These are phyloP conservation scores for Ustilago tritici DNA, from an alignment of 1,284 basidiomycete species.

Conservation along the genomic window DNA sequence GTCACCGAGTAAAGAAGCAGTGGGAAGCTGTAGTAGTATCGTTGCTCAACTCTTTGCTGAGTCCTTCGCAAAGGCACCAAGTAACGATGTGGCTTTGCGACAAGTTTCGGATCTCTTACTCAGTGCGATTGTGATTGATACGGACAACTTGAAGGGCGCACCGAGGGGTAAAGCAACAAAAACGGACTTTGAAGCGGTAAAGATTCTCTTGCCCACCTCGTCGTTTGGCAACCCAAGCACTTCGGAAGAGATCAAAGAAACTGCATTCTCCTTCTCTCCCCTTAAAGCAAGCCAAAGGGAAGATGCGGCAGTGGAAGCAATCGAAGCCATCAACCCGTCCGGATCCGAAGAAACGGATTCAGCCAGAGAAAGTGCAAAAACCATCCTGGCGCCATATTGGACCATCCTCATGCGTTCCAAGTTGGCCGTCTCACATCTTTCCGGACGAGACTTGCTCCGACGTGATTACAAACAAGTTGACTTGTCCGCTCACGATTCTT, in stretches of 20 bases:
- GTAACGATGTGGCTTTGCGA: slow-evolving; percentile 24
- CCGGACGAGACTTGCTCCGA: slow-evolving; percentile 81
- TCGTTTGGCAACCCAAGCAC: slow-evolving; percentile 46
- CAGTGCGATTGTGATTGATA: slow-evolving; percentile 71
- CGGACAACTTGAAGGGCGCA: slow-evolving; percentile 60
- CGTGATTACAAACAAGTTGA: slow-evolving; percentile 84
- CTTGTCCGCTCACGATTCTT: slow-evolving; percentile 10
- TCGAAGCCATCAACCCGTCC: slow-evolving; percentile 37
- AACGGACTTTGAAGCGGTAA: slow-evolving; percentile 50
- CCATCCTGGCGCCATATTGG: slow-evolving; percentile 71
- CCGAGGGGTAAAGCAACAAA: slow-evolving; percentile 57
- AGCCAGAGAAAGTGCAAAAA: slow-evolving; percentile 36
- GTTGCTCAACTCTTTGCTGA: slow-evolving; percentile 51
- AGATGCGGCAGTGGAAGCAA: slow-evolving; percentile 18
- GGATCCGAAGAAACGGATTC: slow-evolving; percentile 35
- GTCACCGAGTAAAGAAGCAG: slow-evolving; percentile 52
- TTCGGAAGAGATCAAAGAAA: slow-evolving; percentile 21
- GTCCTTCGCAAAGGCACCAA: slow-evolving; percentile 24
- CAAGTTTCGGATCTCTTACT: slow-evolving; percentile 59
- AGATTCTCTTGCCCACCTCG: slow-evolving; percentile 48
- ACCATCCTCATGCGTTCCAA: slow-evolving; percentile 77
- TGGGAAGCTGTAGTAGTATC: slow-evolving; percentile 55
- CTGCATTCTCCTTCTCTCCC: slow-evolving; percentile 32
- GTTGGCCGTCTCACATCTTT: slow-evolving; percentile 77
- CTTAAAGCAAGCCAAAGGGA: slow-evolving; percentile 9